Conservation (phyloP, 2,329 filamentous ascomycete species). For the Capronia americana region DNA sequence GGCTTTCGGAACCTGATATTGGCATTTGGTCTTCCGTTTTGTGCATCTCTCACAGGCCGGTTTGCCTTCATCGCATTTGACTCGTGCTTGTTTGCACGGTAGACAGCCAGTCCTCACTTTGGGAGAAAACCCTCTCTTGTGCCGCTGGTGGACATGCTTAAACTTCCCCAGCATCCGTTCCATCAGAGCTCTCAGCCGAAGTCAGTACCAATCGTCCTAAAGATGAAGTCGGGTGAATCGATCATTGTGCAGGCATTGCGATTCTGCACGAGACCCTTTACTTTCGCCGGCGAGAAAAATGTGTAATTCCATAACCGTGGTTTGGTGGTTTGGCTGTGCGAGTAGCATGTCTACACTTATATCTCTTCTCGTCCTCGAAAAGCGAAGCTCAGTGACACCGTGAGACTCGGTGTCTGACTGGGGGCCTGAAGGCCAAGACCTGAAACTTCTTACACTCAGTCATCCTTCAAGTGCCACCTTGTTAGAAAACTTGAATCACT, state of each 20-base stretch:
- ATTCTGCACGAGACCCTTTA: not conserved
- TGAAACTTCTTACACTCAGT: too few species aligned
- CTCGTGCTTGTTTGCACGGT: not conserved
- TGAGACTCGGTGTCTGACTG: not conserved
- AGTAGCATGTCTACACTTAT: not conserved
- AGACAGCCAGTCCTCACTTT: slow-evolving; percentile 1
- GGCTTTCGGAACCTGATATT: not conserved
- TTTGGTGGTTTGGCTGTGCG: not conserved
- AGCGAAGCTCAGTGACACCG: not conserved
- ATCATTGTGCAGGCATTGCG: not conserved
- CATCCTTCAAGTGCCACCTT: too few species aligned
- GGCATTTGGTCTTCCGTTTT: not conserved
- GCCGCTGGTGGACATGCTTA: not conserved
- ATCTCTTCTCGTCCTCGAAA: not conserved
- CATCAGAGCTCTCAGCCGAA: not conserved
- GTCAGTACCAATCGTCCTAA: not conserved
- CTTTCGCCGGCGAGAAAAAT: not conserved
- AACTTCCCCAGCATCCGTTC: slow-evolving; percentile 1
- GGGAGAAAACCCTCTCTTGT: not conserved
- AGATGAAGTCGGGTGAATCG: not conserved
- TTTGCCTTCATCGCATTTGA: slow-evolving; percentile 1
- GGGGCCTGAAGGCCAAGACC: not conserved
- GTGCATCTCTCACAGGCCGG: not conserved
- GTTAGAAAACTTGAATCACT: too few species aligned
- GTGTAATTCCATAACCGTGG: too few species aligned